phyloP scores from a whole-genome alignment of 345 rosid species.

The sweet orange (Citrus sinensis) region DVS_A1.0 CM039163.1:1851501-1852000 shows the following conservation, averaged over 20 bases:
- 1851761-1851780: not conserved
- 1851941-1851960: not conserved
- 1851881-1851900: not conserved
- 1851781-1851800: not conserved
- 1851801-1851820: not conserved
- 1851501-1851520: too few relatives aligned
- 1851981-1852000: not conserved
- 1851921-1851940: not conserved
- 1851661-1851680: not conserved
- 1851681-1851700: slow-evolving; percentile 5
- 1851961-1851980: not conserved
- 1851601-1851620: slow-evolving; percentile 25
- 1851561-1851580: too few relatives aligned
- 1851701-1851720: not conserved
- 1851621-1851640: slow-evolving; percentile 71
- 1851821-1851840: not conserved
- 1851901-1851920: slow-evolving; percentile 4
- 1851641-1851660: not conserved
- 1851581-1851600: too few relatives aligned
- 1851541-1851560: fast-evolving
- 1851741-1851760: too few relatives aligned
- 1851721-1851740: not conserved
- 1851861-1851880: not conserved
- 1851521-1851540: too few relatives aligned
- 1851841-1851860: not conserved